Conservation (phyloP, 208 protist genomes). For the Crithidia thermophila region DNA sequence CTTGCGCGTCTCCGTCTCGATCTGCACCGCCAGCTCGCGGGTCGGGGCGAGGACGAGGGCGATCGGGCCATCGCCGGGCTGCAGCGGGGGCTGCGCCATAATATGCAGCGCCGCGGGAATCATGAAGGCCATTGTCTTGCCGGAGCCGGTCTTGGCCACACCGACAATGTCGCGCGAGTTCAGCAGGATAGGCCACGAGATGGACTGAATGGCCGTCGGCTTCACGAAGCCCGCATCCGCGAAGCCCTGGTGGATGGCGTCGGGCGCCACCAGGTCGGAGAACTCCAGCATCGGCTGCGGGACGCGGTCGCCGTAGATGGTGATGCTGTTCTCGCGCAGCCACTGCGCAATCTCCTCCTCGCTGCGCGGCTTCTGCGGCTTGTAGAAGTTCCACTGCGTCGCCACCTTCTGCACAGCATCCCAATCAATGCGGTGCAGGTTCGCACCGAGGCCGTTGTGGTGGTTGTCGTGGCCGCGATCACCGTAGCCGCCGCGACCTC, state of each 20-base stretch:
- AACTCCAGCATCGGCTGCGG: constrained; percentile 87
- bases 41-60: constrained; percentile 90
- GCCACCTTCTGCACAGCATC: constrained; percentile 68
- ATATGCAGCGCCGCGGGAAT: constrained; percentile 92
- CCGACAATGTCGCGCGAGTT: constrained; percentile 89
- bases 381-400: constrained; percentile 87
- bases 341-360: constrained; percentile 77
- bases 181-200: constrained; percentile 88
- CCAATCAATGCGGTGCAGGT: constrained; percentile 72
- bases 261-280: constrained; percentile 76
- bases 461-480: constrained; percentile 20
- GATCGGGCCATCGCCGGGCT: constrained; percentile 89
- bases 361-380: constrained; percentile 70
- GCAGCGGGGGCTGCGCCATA: constrained; percentile 83
- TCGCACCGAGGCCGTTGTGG: constrained; percentile 61
- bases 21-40: constrained; percentile 92
- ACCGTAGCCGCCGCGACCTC: constrained; percentile 14
- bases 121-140: constrained; percentile 95
- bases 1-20: constrained; percentile 88
- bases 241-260: constrained; percentile 83
- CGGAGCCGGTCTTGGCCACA: constrained; percentile 89
- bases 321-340: constrained; percentile 77
- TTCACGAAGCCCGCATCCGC: constrained; percentile 72
- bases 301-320: constrained; percentile 85
- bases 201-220: constrained; percentile 92